Percentiles rank a stretch among this genome's conserved stretches.
Evolutionary conservation across 495 filamentous ascomycete species (phyloP).

Genomic region (Immersiella caudata): DNA sequence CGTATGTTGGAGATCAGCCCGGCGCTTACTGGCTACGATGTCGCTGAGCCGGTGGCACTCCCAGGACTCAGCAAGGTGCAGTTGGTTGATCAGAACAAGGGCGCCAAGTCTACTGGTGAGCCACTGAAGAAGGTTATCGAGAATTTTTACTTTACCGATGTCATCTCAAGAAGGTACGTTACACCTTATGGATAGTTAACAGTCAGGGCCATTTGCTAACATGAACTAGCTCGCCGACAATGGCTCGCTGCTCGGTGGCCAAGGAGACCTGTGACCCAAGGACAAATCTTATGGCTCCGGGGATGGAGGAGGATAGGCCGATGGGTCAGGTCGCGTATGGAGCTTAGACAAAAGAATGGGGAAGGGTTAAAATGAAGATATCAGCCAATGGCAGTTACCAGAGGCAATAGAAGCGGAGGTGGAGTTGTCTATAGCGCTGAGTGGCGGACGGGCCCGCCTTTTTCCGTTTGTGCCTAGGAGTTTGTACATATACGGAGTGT

Average conservation of each 20-base stretch:
- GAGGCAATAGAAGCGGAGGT: slow-evolving; percentile 12
- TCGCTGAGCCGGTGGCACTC: slow-evolving; percentile 77
- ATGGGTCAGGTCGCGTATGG: slow-evolving; percentile 57
- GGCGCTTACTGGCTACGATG: slow-evolving; percentile 82
- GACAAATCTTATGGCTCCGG: slow-evolving; percentile 86
- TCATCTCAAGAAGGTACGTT: slow-evolving; percentile 85
- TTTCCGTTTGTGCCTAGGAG: slow-evolving; percentile 14
- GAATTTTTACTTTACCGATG: slow-evolving; percentile 97
- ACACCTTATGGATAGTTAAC: neutral
- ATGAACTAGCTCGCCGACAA: slow-evolving; percentile 80
- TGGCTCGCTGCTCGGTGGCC: slow-evolving; percentile 91
- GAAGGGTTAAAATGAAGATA: slow-evolving; percentile 17
- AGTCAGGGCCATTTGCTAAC: slow-evolving; percentile 8
- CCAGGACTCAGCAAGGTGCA: slow-evolving; percentile 81
- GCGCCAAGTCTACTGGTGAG: slow-evolving; percentile 62
- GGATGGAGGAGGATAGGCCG: slow-evolving; percentile 57
- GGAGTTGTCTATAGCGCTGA: slow-evolving; percentile 25
- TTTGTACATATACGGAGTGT: slow-evolving; percentile 24
- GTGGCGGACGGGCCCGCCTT: neutral
- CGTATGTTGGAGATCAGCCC: slow-evolving; percentile 96
- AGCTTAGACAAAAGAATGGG: slow-evolving; percentile 33
- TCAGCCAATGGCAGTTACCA: slow-evolving; percentile 8
- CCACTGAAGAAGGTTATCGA: slow-evolving; percentile 82
- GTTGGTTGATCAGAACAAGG: slow-evolving; percentile 94
- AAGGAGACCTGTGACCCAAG: slow-evolving; percentile 70